phyloP scores from a whole-genome alignment of 202 grass and related monocot genomes.

The Carex sylvatica region DNA sequence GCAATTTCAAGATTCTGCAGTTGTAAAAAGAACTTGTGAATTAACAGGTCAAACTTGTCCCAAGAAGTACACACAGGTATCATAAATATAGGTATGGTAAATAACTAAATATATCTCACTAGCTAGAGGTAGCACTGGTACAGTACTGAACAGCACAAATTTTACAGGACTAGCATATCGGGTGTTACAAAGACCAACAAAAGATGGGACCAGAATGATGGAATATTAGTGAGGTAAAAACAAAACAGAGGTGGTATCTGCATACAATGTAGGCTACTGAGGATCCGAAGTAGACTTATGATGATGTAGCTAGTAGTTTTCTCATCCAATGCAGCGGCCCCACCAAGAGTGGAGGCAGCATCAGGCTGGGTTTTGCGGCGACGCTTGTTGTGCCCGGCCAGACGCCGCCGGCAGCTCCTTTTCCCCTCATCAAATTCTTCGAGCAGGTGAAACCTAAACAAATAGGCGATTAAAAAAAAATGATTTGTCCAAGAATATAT shows the following conservation, averaged over 20 bases:
- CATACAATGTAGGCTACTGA: slow-evolving; percentile 81
- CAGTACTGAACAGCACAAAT: not conserved
- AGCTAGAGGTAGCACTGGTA: not conserved
- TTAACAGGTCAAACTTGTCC: not conserved
- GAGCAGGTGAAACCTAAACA: slow-evolving; percentile 81
- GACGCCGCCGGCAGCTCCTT: slow-evolving; percentile 83
- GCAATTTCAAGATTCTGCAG: not conserved
- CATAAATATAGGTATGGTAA: not conserved
- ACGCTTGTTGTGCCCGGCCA: slow-evolving; percentile 86
- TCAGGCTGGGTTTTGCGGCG: slow-evolving; percentile 84
- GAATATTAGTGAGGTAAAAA: not conserved
- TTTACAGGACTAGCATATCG: not conserved
- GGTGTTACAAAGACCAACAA: not conserved
- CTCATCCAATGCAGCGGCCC: slow-evolving; percentile 52
- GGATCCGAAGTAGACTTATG: slow-evolving; percentile 79
- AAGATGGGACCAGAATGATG: not conserved
- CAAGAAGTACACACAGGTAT: not conserved
- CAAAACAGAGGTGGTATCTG: not conserved
- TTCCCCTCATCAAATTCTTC: slow-evolving; percentile 98
- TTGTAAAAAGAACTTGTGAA: not conserved
- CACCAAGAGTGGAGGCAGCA: slow-evolving; percentile 24
- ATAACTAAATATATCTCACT: not conserved
- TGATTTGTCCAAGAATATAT: slow-evolving; percentile 7
- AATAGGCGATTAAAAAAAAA: slow-evolving; percentile 17
- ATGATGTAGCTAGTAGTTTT: slow-evolving; percentile 73